phyloP scores from a whole-genome alignment of 106 monocot genomes.

The Dendrobium huoshanense region DNA sequence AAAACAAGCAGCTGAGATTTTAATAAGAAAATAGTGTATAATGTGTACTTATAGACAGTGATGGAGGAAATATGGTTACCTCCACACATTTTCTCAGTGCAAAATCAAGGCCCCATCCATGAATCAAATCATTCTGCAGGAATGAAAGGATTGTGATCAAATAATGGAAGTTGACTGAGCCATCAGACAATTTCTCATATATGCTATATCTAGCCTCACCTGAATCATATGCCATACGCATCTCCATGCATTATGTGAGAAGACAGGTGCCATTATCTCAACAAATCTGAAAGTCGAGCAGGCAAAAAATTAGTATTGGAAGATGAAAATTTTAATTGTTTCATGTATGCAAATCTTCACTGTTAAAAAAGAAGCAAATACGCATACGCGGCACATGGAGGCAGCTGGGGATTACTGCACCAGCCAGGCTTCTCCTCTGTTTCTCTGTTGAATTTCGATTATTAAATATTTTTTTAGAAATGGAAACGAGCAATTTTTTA shows the following conservation, averaged over 20 bases:
- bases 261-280: conserved; percentile 64
- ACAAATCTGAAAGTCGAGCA: conserved; percentile 35
- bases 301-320: not conserved
- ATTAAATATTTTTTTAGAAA: not conserved
- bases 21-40: not conserved
- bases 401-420: conserved; percentile 43
- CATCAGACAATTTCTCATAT: not conserved
- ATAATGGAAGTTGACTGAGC: not conserved
- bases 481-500: not conserved
- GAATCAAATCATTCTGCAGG: conserved; percentile 58
- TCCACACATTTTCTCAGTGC: conserved; percentile 55
- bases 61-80: conserved; percentile 14
- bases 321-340: not conserved
- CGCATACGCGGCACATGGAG: conserved; percentile 51
- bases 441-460: conserved; percentile 22
- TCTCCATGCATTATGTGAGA: conserved; percentile 55
- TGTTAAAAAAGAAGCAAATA: not conserved
- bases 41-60: not conserved
- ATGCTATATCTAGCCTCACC: conserved; percentile 16
- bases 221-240: conserved; percentile 73
- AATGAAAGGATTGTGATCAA: not conserved
- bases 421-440: conserved; percentile 49
- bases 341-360: not conserved
- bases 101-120: conserved; percentile 72
- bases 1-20: not conserved